Percentiles rank a stretch among this genome's conserved stretches.
Evolutionary conservation across 352 stramenopile genomes (phyloP).

Genomic region (Phytopythium cucurbitacearum): DNA sequence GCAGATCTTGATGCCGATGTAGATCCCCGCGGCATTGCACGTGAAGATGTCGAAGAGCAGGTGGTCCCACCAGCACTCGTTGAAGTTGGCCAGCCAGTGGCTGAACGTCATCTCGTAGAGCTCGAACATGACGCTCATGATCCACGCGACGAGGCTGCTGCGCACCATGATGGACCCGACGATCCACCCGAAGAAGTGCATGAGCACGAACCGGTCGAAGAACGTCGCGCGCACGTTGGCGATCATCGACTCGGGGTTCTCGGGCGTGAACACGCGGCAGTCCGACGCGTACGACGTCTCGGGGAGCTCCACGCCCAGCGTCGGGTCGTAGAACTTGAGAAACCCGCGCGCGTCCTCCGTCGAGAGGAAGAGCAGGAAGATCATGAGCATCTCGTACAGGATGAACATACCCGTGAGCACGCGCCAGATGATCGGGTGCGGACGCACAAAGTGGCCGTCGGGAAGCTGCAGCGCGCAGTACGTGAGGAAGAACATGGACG

Average conservation of each 20-base stretch:
- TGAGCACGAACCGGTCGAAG: constrained; percentile 86
- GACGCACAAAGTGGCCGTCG: constrained; percentile 83
- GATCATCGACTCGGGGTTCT: constrained; percentile 77
- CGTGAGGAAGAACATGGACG: constrained; percentile 79
- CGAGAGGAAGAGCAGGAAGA: constrained; percentile 81
- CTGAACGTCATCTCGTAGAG: constrained; percentile 87
- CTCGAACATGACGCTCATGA: constrained; percentile 82
- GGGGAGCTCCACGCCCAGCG: constrained; percentile 67
- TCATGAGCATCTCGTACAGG: constrained; percentile 90
- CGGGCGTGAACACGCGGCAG: constrained; percentile 83
- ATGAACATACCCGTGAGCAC: constrained; percentile 89
- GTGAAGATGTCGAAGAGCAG: constrained; percentile 92
- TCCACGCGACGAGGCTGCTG: constrained; percentile 81
- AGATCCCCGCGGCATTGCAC: constrained; percentile 92
- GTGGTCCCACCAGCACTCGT: constrained; percentile 96
- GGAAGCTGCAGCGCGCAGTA: constrained; percentile 85
- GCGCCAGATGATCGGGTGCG: constrained; percentile 90
- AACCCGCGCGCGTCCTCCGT: constrained; percentile 79
- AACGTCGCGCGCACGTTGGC: constrained; percentile 78
- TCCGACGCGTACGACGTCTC: constrained; percentile 82
- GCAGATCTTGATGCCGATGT: constrained; percentile 84
- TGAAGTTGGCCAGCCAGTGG: constrained; percentile 92
- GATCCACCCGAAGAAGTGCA: constrained; percentile 90
- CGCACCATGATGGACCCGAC: constrained; percentile 84
- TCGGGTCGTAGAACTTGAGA: constrained; percentile 80